Percentiles rank a stretch among this genome's conserved stretches.
phyloP scores from a whole-genome alignment of 148 eudicot genomes.

The Mesembryanthemum crystallinum region DNA sequence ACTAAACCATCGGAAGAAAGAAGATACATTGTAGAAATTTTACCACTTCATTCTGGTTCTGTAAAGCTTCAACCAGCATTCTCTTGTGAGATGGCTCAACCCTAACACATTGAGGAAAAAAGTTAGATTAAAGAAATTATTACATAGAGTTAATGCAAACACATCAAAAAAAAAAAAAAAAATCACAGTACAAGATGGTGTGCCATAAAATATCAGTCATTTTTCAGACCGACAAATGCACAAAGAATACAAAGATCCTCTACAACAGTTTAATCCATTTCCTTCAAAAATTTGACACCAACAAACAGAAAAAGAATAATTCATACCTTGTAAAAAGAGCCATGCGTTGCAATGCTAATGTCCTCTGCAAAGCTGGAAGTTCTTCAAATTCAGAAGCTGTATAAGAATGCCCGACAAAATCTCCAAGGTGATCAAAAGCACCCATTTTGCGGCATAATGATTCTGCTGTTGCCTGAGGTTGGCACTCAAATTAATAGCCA shows the following conservation, averaged over 20 bases:
- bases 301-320: neutral
- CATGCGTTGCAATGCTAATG: slow-evolving; percentile 90
- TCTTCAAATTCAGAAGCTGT: slow-evolving; percentile 99
- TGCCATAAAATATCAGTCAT: neutral
- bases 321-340: slow-evolving; percentile 76
- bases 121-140: neutral
- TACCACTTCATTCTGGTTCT: slow-evolving; percentile 98
- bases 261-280: neutral
- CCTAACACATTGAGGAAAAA: slow-evolving; percentile 38
- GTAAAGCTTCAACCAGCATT: slow-evolving; percentile 97
- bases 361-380: slow-evolving; percentile 83
- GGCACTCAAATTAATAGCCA: slow-evolving; percentile 23
- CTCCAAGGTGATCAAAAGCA: slow-evolving; percentile 85
- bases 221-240: neutral
- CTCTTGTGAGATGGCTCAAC: slow-evolving; percentile 99
- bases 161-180: too few species aligned
- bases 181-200: neutral
- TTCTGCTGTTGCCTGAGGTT: slow-evolving; percentile 80
- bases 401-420: slow-evolving; percentile 75
- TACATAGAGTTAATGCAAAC: neutral
- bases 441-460: slow-evolving; percentile 88
- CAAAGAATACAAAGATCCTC: neutral
- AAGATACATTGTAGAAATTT: neutral
- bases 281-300: too few species aligned
- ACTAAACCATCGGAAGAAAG: neutral